Conservation (phyloP, 2,329 filamentous ascomycete genomes). For the Teratosphaeria gauchensis region DNA sequence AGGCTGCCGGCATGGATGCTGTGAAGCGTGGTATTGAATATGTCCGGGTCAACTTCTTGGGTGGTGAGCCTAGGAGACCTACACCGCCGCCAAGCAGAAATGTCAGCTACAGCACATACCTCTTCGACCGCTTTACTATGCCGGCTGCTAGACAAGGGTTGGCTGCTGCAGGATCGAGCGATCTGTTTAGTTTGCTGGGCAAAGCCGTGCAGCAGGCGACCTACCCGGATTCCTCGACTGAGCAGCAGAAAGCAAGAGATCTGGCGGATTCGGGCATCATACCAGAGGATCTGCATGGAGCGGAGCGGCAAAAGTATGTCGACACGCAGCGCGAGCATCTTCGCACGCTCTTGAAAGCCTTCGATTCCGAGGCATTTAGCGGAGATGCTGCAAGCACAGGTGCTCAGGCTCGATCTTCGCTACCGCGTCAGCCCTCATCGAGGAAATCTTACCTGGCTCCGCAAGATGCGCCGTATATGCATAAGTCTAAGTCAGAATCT, state of each 20-base stretch:
- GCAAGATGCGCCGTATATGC: slow-evolving; percentile 35
- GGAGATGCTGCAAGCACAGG: slow-evolving; percentile 11
- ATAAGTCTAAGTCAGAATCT: slow-evolving; percentile 73
- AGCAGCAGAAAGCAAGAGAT: slow-evolving; percentile 37
- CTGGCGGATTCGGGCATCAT: slow-evolving; percentile 55
- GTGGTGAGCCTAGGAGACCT: slow-evolving; percentile 54
- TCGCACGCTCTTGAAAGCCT: slow-evolving; percentile 61
- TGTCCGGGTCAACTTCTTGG: slow-evolving; percentile 68
- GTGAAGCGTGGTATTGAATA: slow-evolving; percentile 39
- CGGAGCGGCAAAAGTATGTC: slow-evolving; percentile 66
- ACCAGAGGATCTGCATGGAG: slow-evolving; percentile 57
- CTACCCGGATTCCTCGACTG: slow-evolving; percentile 25
- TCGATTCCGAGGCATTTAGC: slow-evolving; percentile 62
- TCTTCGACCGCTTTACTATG: slow-evolving; percentile 79
- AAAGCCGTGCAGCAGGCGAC: slow-evolving; percentile 54
- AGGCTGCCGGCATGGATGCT: slow-evolving; percentile 60
- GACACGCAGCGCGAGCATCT: slow-evolving; percentile 70
- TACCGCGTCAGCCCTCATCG: slow-evolving; percentile 16
- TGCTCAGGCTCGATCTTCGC: slow-evolving; percentile 10
- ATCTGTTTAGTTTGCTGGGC: slow-evolving; percentile 70
- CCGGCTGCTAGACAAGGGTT: slow-evolving; percentile 54
- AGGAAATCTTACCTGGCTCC: slow-evolving; percentile 21
- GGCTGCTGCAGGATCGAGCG: slow-evolving; percentile 39
- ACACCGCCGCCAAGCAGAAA: slow-evolving; percentile 37
- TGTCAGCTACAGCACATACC: slow-evolving; percentile 62